Evolutionary conservation across 2,329 filamentous ascomycete genomes (phyloP), one percentile per base, ranked within the genome.

Genomic region (Talaromyces rugulosus): DNA sequence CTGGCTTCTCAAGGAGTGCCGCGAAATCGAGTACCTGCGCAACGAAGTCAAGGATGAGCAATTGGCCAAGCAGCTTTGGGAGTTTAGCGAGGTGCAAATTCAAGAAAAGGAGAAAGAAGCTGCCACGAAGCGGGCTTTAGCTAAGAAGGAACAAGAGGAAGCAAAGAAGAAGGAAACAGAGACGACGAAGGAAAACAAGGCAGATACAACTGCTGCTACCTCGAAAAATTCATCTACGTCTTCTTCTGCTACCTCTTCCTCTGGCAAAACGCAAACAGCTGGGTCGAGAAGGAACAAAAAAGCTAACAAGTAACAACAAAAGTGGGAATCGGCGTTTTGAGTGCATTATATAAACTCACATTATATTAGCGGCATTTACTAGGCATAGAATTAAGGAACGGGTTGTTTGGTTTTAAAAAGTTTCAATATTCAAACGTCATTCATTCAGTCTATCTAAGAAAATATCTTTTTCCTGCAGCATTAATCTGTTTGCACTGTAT

Each of bases 1-100:
- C 0, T 88, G 84, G 71, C 73, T 96, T 56, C 83, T 99, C 72
- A 98, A 97, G 77, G 96, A 98, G 75, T 98, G 94, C 73, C 87
- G 85, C 67, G 85, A 91, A 71, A 83, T 93, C 18, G 85, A 89
- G 65, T 89, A 87, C 74, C 83, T 88, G 30, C 83, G 91, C 59
- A 81, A 79, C 30, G 93, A 97, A 70, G 82, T 97, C 52, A 83
- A 84, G 66, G 90, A 96, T 71, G 92, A 96, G 66, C 84, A 84
- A 23, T 78, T 90, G 33, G 92, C 92, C 62, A 92, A 96, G 83
- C 86, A 88, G 73, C 80, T 99, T 16, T 99, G 94, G 94, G 86
- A 96, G 72, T 87, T 90, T 62, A 96, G 90, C 71, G 93, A 96
- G 70, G 87, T 86, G 71, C 85, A 96, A 65, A 88, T 98, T 61